Conservation (phyloP, 805 yeast genomes). For the Yarrowia keelungensis region DNA sequence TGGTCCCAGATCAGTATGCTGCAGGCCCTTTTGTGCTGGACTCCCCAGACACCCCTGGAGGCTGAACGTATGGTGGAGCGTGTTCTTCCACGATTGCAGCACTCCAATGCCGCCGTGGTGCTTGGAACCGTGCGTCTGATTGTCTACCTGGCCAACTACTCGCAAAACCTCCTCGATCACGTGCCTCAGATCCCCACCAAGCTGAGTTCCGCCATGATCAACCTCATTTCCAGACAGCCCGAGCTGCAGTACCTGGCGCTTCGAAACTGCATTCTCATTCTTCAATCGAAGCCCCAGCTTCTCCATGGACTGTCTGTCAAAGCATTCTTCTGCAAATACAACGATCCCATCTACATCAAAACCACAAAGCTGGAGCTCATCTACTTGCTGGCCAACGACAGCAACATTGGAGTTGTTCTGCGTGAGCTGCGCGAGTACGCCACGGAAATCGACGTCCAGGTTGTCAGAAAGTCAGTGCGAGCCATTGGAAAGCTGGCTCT, state of each 20-base stretch:
- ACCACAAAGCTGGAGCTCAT: constrained; percentile 90
- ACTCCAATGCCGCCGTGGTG: constrained; percentile 81
- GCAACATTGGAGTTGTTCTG: constrained; percentile 66
- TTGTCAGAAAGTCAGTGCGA: constrained; percentile 85
- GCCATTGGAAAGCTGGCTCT: constrained; percentile 91
- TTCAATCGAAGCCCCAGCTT: constrained; percentile 69
- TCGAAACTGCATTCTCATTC: constrained; percentile 77
- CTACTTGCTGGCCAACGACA: constrained; percentile 73
- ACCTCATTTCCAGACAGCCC: constrained; percentile 74
- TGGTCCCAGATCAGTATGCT: constrained; percentile 79
- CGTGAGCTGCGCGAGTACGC: constrained; percentile 86
- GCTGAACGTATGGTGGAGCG: constrained; percentile 70
- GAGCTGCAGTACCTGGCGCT: constrained; percentile 85
- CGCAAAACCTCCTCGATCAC: constrained; percentile 48
- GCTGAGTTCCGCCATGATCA: constrained; percentile 71
- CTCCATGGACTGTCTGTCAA: constrained; percentile 67
- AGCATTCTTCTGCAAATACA: constrained; percentile 79
- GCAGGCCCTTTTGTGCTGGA: constrained; percentile 68
- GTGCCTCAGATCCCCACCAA: constrained; percentile 52
- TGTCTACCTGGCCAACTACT: constrained; percentile 75
- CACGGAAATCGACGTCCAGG: constrained; percentile 81
- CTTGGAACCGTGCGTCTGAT: constrained; percentile 76
- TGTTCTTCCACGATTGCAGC: constrained; percentile 74
- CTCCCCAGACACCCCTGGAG: constrained; percentile 72
- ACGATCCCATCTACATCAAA: constrained; percentile 87